phyloP scores from a whole-genome alignment of 805 yeast species.

The Cyberlindnera sargentensis region DNA sequence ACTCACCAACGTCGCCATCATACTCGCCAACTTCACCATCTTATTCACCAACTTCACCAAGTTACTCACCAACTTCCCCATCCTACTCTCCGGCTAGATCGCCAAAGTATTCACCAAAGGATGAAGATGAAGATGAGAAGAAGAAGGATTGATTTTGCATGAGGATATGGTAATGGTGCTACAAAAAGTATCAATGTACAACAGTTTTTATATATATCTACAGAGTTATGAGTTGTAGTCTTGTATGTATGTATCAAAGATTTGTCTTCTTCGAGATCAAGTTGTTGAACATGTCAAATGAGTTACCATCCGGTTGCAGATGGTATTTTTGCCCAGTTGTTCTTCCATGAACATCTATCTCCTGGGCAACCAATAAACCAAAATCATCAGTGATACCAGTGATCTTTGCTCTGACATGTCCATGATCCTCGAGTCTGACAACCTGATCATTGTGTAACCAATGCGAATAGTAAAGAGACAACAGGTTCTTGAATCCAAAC shows the following conservation, averaged over 20 bases:
- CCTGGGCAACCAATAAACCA: constrained; percentile 78
- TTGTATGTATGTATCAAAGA: neutral
- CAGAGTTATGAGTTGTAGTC: neutral
- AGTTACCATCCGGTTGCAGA: constrained; percentile 95
- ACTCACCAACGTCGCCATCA: constrained; percentile 66
- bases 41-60: constrained; percentile 80
- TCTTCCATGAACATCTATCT: constrained; percentile 38
- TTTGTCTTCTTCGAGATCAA: constrained; percentile 54
- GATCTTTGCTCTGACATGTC: constrained; percentile 51
- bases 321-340: constrained; percentile 53
- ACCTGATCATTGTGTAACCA: constrained; percentile 83
- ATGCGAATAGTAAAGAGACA: constrained; percentile 63
- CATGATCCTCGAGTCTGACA: constrained; percentile 57
- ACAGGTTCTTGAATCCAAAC: constrained; percentile 62
- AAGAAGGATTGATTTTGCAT: constrained; percentile 2
- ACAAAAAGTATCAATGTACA: neutral
- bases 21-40: constrained; percentile 76
- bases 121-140: constrained; percentile 5
- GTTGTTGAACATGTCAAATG: constrained; percentile 92
- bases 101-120: constrained; percentile 11
- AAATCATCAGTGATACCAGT: constrained; percentile 78
- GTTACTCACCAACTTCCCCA: constrained; percentile 71
- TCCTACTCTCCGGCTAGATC: constrained; percentile 47
- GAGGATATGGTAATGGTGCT: neutral
- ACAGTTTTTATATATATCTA: neutral